A percentile compares a stretch with the other conserved stretches of the same genome.
Evolutionary conservation across 2,329 filamentous ascomycete genomes (phyloP).

Genomic region (Aspergillus sp.): DNA sequence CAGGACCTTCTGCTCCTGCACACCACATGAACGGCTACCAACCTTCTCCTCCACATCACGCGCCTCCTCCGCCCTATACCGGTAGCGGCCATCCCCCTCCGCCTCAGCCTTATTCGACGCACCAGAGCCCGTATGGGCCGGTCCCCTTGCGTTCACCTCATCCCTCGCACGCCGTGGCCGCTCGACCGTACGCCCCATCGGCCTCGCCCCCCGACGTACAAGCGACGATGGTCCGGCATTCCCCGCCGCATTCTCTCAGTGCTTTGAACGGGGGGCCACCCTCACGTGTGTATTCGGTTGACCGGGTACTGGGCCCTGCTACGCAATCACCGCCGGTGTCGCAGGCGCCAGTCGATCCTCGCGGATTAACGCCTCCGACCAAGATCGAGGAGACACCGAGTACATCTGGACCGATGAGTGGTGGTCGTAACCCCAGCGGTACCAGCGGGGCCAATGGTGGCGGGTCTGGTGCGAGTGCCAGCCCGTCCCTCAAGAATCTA

Average conservation of each 20-base stretch:
- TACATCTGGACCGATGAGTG: constrained; percentile 22
- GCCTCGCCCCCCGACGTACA: constrained; percentile 38
- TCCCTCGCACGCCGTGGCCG: constrained; percentile 28
- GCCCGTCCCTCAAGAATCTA: constrained; percentile 71
- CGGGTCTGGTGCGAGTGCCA: constrained; percentile 66
- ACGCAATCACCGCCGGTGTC: constrained; percentile 35
- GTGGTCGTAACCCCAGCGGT: constrained; percentile 23
- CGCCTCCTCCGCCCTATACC: constrained; percentile 29
- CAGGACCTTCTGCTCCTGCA: constrained; percentile 43
- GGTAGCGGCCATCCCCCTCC: constrained; percentile 33
- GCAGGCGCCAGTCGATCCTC: constrained; percentile 33
- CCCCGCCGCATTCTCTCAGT: constrained; percentile 36
- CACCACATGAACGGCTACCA: constrained; percentile 53
- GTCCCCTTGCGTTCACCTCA: constrained; percentile 34
- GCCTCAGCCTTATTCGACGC: constrained; percentile 33
- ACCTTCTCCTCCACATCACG: constrained; percentile 28
- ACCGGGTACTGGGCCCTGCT: constrained; percentile 33
- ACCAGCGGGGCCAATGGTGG: constrained; percentile 25
- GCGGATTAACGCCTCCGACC: constrained; percentile 30
- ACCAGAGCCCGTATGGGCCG: constrained; percentile 38
- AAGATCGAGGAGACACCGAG: constrained; percentile 29
- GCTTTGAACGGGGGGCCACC: constrained; percentile 35
- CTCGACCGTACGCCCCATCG: constrained; percentile 35
- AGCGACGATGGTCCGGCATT: constrained; percentile 35
- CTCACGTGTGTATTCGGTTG: constrained; percentile 35